phyloP scores from a whole-genome alignment of 345 rosid genomes.

The Sonneratia alba region DNA sequence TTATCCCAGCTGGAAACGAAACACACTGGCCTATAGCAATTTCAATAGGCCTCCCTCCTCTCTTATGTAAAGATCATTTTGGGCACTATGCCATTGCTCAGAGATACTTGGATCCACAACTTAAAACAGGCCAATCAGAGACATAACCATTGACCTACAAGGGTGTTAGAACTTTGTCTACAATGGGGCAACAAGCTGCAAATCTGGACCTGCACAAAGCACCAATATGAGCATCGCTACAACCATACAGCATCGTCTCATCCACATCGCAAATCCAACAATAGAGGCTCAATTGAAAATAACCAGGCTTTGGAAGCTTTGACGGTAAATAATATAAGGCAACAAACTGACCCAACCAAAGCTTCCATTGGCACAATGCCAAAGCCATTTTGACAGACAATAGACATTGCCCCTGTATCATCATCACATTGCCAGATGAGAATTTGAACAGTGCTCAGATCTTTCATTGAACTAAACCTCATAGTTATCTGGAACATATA shows the following conservation, averaged over 20 bases:
- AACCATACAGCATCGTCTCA: background rate
- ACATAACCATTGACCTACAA: background rate
- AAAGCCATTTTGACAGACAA: too few relatives aligned
- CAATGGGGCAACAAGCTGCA: background rate
- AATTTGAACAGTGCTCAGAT: background rate
- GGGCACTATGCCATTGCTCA: background rate
- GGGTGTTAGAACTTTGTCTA: background rate
- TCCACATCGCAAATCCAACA: background rate
- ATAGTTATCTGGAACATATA: background rate
- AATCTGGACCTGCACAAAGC: background rate
- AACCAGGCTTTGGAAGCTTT: background rate
- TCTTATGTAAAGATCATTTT: background rate
- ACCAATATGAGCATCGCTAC: background rate
- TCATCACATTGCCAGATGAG: too few relatives aligned
- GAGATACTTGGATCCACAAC: background rate
- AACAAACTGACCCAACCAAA: background rate
- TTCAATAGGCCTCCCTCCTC: slow-evolving; percentile 7
- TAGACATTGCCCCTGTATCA: too few relatives aligned
- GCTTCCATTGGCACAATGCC: background rate
- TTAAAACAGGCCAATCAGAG: background rate
- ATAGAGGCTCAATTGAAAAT: background rate
- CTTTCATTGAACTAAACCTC: background rate
- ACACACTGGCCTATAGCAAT: background rate
- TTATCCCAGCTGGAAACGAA: background rate
- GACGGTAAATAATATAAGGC: background rate